Evolutionary conservation across 139 green algal species (phyloP).

Genomic region (Yamagishiella unicocca): DNA sequence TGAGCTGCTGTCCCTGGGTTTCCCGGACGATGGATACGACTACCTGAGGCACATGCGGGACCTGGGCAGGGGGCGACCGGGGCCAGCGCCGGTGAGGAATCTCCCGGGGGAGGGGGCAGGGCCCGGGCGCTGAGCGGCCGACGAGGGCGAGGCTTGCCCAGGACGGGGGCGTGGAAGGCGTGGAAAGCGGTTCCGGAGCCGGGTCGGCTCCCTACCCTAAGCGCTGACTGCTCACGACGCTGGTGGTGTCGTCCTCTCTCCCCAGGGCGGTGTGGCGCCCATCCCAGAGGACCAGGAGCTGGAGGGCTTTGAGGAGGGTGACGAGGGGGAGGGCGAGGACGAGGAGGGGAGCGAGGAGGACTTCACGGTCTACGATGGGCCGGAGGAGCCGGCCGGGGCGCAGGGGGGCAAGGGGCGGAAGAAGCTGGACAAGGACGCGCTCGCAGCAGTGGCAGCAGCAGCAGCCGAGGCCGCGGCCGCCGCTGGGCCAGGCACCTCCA

Average conservation of each 20-base stretch:
- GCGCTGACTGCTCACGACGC: no score
- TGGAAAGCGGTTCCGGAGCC: no score
- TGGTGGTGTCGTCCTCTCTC: no score
- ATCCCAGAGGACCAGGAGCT: conserved; percentile 43
- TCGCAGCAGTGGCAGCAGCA: neutral
- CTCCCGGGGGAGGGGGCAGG: neutral
- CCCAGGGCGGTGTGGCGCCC: conserved; percentile 7
- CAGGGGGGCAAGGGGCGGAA: neutral
- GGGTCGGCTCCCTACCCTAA: no score
- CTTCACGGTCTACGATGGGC: conserved; percentile 36
- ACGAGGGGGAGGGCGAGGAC: neutral
- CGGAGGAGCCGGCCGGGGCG: neutral
- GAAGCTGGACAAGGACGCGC: neutral
- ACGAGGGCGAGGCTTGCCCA: no score
- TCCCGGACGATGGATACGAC: conserved; percentile 98
- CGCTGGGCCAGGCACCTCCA: neutral
- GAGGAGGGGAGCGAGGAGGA: conserved; percentile 22
- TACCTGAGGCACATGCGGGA: conserved; percentile 90
- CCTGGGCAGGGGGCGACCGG: conserved; percentile 46
- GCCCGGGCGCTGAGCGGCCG: no score
- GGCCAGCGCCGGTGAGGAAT: neutral
- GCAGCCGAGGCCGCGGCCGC: neutral
- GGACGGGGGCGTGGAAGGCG: no score
- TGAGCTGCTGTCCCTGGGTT: conserved; percentile 85
- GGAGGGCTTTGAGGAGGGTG: conserved; percentile 35